These are phyloP conservation scores for Diaporthe destruens DNA, from an alignment of 2,329 filamentous ascomycete species.

Conservation along the genomic window DNA sequence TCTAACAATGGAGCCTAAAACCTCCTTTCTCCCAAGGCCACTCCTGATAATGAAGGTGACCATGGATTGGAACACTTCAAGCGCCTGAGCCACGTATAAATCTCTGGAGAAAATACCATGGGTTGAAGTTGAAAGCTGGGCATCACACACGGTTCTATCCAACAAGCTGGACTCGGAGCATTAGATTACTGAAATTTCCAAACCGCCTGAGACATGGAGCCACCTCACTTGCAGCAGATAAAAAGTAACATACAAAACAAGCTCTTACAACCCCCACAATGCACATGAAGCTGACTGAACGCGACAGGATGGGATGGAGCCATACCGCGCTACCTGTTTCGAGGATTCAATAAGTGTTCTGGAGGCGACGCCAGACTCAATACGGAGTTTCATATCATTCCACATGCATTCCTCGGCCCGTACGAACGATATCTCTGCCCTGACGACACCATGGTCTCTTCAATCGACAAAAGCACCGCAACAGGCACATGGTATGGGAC, in stretches of 20 bases:
- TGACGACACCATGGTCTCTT: background rate
- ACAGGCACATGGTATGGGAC: background rate
- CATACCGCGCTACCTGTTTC: background rate
- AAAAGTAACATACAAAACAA: background rate
- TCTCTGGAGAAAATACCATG: too few species aligned
- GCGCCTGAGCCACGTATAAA: too few species aligned
- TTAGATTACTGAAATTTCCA: too few species aligned
- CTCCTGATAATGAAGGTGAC: too few species aligned
- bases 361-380: background rate
- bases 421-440: background rate
- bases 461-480: background rate
- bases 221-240: too few species aligned
- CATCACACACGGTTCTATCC: too few species aligned
- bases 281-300: background rate
- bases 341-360: background rate
- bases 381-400: background rate
- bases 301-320: background rate
- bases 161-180: too few species aligned
- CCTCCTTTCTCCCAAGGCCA: too few species aligned
- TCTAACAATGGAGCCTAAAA: too few species aligned
- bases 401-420: background rate
- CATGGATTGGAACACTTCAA: too few species aligned
- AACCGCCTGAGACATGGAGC: too few species aligned
- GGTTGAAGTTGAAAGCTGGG: too few species aligned
- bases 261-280: background rate